phyloP scores from a whole-genome alignment of 2,329 filamentous ascomycete genomes.

The Cladosporium sp. region DNA sequence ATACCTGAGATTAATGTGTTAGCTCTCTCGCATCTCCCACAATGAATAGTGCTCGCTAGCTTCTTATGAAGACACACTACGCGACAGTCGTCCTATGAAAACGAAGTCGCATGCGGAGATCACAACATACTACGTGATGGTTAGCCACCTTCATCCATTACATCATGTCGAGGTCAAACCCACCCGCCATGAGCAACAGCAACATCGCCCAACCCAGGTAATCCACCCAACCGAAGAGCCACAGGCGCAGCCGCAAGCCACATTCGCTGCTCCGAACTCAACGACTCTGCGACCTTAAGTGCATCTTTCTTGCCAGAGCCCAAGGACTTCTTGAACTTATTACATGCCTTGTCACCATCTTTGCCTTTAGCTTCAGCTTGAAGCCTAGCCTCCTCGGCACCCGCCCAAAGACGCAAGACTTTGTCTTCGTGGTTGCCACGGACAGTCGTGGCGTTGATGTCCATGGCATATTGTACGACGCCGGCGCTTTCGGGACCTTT shows the following conservation, averaged over 20 bases:
- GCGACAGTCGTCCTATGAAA: neutral
- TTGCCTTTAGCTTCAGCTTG: slow-evolving; percentile 7
- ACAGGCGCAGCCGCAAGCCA: slow-evolving; percentile 11
- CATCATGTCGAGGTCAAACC: neutral
- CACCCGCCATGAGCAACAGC: slow-evolving; percentile 13
- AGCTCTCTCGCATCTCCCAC: neutral
- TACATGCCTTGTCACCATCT: slow-evolving; percentile 5
- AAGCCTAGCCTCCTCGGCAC: slow-evolving; percentile 2
- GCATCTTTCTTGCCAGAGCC: slow-evolving; percentile 3
- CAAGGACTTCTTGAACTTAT: slow-evolving; percentile 4
- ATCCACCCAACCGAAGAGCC: neutral
- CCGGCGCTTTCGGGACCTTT: slow-evolving; percentile 15
- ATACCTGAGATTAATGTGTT: neutral
- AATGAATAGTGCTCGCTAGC: neutral
- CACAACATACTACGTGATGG: neutral
- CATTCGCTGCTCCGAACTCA: neutral
- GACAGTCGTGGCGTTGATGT: slow-evolving; percentile 14
- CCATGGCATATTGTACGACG: slow-evolving; percentile 13
- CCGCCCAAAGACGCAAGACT: slow-evolving; percentile 11
- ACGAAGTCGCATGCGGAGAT: neutral
- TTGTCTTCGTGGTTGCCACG: slow-evolving; percentile 20
- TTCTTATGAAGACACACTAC: neutral
- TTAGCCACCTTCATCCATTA: neutral
- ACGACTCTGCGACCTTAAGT: neutral
- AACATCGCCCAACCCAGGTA: neutral